Percentiles rank a stretch among this genome's conserved stretches.
Conservation (phyloP, 805 yeast genomes). For the Lipomyces orientalis region DNA sequence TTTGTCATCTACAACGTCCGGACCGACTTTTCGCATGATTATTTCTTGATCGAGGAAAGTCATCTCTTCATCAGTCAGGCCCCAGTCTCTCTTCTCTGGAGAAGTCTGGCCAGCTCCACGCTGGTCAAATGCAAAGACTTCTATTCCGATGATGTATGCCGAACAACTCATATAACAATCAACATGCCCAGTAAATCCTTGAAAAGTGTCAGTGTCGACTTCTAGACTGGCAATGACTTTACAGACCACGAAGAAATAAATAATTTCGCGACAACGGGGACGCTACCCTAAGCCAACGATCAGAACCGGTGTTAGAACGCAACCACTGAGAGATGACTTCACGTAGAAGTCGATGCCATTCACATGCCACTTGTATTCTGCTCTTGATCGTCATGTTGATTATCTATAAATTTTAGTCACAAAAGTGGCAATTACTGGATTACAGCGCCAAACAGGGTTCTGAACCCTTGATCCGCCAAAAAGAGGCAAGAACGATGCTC, state of each 20-base stretch:
- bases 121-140: constrained; percentile 48
- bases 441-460: too few relatives aligned
- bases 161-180: constrained; percentile 44
- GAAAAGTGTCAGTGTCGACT: background rate
- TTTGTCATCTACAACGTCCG: constrained; percentile 12
- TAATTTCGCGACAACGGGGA: constrained; percentile 40
- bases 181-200: constrained; percentile 48
- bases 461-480: too few relatives aligned
- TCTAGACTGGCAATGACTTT: background rate
- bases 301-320: too few relatives aligned
- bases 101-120: constrained; percentile 50
- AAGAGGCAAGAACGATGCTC: too few relatives aligned
- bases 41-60: constrained; percentile 44
- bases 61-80: constrained; percentile 44
- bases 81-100: constrained; percentile 41
- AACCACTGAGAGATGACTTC: constrained; percentile 6
- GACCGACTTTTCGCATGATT: constrained; percentile 32
- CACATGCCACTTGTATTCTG: background rate
- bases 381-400: too few relatives aligned
- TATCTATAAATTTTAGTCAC: too few relatives aligned
- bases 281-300: background rate
- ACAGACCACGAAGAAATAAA: constrained; percentile 44
- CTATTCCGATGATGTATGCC: constrained; percentile 43
- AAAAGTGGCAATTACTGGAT: too few relatives aligned
- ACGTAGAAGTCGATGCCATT: constrained; percentile 16